Evolutionary conservation across 2,329 filamentous ascomycete species (phyloP).

Genomic region (Fusarium begoniae): DNA sequence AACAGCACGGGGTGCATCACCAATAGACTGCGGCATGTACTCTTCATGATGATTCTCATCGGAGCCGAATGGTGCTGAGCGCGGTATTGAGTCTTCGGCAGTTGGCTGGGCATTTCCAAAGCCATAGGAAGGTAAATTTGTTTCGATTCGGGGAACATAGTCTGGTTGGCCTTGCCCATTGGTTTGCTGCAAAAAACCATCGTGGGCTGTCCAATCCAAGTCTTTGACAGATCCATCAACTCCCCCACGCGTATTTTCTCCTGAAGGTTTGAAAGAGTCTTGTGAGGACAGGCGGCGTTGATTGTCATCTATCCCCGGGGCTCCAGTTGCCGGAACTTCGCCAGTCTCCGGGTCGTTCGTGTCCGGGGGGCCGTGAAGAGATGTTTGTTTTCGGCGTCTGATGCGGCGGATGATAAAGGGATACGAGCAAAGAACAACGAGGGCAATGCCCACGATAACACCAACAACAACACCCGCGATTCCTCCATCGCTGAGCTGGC

Average conservation of each 20-base stretch:
- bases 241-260: constrained; percentile 43
- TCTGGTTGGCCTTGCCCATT: constrained; percentile 23
- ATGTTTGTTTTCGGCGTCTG: constrained; percentile 42
- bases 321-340: constrained; percentile 28
- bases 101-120: constrained; percentile 13
- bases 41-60: constrained; percentile 37
- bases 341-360: constrained; percentile 46
- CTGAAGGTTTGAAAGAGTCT: constrained; percentile 48
- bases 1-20: constrained; percentile 44
- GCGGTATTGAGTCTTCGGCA: constrained; percentile 26
- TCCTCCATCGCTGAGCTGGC: constrained; percentile 47
- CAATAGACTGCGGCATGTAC: constrained; percentile 43
- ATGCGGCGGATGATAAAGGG: constrained; percentile 50
- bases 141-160: constrained; percentile 29
- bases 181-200: constrained; percentile 25
- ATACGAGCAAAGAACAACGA: constrained; percentile 52
- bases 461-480: constrained; percentile 52
- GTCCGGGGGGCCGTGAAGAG: constrained; percentile 23
- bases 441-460: constrained; percentile 45
- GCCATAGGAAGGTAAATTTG: constrained; percentile 12
- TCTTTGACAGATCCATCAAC: constrained; percentile 40
- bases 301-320: constrained; percentile 23
- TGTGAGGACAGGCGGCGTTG: constrained; percentile 49
- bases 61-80: constrained; percentile 34
- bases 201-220: constrained; percentile 36